Evolutionary conservation across 345 rosid species (phyloP).

Genomic region (Orychophragmus violaceus): DNA sequence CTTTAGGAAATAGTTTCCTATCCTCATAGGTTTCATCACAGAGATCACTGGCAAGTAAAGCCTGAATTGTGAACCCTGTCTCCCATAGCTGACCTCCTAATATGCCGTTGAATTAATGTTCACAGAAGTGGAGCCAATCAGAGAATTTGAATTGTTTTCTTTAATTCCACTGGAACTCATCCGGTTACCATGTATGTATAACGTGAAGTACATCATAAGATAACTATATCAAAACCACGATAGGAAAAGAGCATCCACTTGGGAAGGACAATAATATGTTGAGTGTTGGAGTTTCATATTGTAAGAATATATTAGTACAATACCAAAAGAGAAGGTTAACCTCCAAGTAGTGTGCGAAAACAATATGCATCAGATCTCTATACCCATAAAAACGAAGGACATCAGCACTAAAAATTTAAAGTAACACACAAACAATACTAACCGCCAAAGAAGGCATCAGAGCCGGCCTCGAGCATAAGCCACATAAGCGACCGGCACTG

Average conservation of each 20-base stretch:
- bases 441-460: too few relatives aligned
- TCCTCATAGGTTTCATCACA: slow-evolving; percentile 32
- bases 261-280: not conserved
- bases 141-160: slow-evolving; percentile 40
- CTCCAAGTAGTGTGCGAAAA: slow-evolving; percentile 87
- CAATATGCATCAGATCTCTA: slow-evolving; percentile 87
- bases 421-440: not conserved
- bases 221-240: slow-evolving; percentile 3
- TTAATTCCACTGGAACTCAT: slow-evolving; percentile 40
- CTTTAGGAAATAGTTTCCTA: slow-evolving; percentile 45
- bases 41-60: slow-evolving; percentile 39
- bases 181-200: slow-evolving; percentile 51
- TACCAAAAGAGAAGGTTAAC: slow-evolving; percentile 29
- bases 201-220: not conserved
- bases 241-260: not conserved
- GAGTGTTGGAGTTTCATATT: not conserved
- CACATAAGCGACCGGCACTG: too few relatives aligned
- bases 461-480: too few relatives aligned
- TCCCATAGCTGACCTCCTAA: slow-evolving; percentile 66
- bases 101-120: slow-evolving; percentile 53
- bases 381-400: slow-evolving; percentile 6
- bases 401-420: slow-evolving; percentile 4
- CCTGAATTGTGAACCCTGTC: slow-evolving; percentile 43
- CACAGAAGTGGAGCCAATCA: slow-evolving; percentile 44
- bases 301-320: not conserved